Evolutionary conservation across 1,284 basidiomycete species (phyloP).

Genomic region (Cutaneotrichosporon cyanovorans): DNA sequence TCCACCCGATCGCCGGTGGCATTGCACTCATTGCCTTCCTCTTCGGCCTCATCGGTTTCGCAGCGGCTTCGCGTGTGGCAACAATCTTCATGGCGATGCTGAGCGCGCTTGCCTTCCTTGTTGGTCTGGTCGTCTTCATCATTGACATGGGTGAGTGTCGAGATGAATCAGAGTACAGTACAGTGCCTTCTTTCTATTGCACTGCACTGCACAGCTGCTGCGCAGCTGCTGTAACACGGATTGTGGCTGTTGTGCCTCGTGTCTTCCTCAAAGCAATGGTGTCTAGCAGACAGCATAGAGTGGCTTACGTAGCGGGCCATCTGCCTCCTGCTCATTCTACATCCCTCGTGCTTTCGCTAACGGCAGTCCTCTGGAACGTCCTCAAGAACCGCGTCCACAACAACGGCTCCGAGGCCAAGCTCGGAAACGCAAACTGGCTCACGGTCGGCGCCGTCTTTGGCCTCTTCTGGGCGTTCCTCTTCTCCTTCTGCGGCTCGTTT

Average conservation of each 20-base stretch:
- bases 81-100: conserved; percentile 67
- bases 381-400: conserved; percentile 56
- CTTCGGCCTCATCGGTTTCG: conserved; percentile 60
- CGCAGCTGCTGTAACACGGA: too few species aligned
- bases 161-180: too few species aligned
- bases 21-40: conserved; percentile 63
- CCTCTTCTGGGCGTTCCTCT: conserved; percentile 59
- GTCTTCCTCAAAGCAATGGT: too few species aligned
- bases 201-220: too few species aligned
- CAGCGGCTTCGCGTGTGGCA: conserved; percentile 56
- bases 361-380: conserved; percentile 59
- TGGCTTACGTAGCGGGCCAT: too few species aligned
- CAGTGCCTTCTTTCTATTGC: too few species aligned
- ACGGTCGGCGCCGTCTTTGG: conserved; percentile 63
- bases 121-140: conserved; percentile 61
- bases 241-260: too few species aligned
- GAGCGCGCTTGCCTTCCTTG: conserved; percentile 57
- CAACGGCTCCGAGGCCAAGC: conserved; percentile 44
- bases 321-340: too few species aligned
- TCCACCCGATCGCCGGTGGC: conserved; percentile 69
- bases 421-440: conserved; percentile 51
- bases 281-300: too few species aligned
- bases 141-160: conserved; percentile 58
- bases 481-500: conserved; percentile 59
- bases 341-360: too few species aligned